Evolutionary conservation across 305 asterid species (phyloP).

Genomic region (Fraxinus dipetala): DNA sequence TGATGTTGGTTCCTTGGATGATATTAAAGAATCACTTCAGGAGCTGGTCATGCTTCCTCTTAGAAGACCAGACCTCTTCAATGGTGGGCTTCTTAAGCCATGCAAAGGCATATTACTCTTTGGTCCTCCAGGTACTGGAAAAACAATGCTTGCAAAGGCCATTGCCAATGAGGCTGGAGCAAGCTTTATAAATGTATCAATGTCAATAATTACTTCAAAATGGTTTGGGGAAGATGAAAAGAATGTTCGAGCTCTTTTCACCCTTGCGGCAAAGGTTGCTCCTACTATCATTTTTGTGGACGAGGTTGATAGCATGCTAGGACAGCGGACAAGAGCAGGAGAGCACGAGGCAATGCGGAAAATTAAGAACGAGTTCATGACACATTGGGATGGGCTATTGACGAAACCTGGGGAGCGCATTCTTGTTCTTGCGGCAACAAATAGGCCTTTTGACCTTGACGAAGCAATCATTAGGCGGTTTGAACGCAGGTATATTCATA

Average conservation of each 20-base stretch:
- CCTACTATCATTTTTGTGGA: slow-evolving; percentile 92
- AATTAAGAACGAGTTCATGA: slow-evolving; percentile 90
- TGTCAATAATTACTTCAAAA: slow-evolving; percentile 95
- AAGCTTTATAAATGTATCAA: slow-evolving; percentile 91
- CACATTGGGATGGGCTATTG: slow-evolving; percentile 92
- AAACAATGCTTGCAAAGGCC: slow-evolving; percentile 99
- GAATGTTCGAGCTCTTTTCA: slow-evolving; percentile 90
- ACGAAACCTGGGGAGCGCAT: slow-evolving; percentile 85
- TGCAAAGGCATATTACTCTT: slow-evolving; percentile 94
- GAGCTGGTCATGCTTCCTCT: slow-evolving; percentile 99
- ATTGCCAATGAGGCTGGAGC: slow-evolving; percentile 97
- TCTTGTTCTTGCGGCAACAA: slow-evolving; percentile 97
- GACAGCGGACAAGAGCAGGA: slow-evolving; percentile 88
- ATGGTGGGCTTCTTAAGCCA: slow-evolving; percentile 94
- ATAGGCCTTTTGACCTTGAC: slow-evolving; percentile 93
- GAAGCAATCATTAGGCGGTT: slow-evolving; percentile 96
- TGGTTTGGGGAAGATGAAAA: slow-evolving; percentile 99
- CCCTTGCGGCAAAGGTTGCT: slow-evolving; percentile 94
- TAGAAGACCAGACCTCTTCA: slow-evolving; percentile 86
- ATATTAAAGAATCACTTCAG: slow-evolving; percentile 91
- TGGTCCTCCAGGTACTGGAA: slow-evolving; percentile 99
- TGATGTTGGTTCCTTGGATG: slow-evolving; percentile 83
- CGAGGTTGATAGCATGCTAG: slow-evolving; percentile 98
- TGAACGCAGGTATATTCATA: slow-evolving; percentile 69
- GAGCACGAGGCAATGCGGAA: slow-evolving; percentile 99